Base-by-base conservation (phyloP, 2,329 filamentous ascomycete species). In the Fusarium sp. region DNA sequence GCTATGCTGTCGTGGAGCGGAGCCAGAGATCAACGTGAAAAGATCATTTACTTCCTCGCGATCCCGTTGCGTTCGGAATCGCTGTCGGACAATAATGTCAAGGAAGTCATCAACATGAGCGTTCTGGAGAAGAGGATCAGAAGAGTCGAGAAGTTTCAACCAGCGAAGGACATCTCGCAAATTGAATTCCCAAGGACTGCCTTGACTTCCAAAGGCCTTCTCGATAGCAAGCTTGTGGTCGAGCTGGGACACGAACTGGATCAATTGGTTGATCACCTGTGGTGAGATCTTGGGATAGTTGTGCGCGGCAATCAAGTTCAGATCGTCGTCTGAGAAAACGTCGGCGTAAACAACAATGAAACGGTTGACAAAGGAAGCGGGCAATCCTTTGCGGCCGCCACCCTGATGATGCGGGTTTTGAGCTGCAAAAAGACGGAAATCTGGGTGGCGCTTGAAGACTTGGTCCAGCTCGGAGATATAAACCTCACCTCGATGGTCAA, bases 331-430 rank as follows among this genome's bases (percentile, higher is more conserved):
- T 18, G 88, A 91, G 78, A 99, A 96, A 7, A 94, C 88, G 77
- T 99, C 96, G 62, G 96, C 94, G 81, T 98, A 98, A 0, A 99
- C 97, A 20, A 99, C 95, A 40, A 97, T 96, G 79, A 99, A 99
- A 47, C 97, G 92, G 79, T 99, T 98, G 68, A 99, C 96, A 76
- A 99, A 99, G 2, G 96, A 98, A 61, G 92, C 92, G 2, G 96
- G 96, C 38, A 99, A 84, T 42, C 96, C 96, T 81, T 99, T 99
- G 73, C 96, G 89, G 12, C 96, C 96, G 69, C 96, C 95, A 61
- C 96, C 96, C 81, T 99, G 96, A 75, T 98, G 94, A 80, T 99
- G 96, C 11, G 96, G 96, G 77, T 99, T 99, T 79, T 99, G 96
- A 0, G 96, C 95, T 16, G 97, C 96, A 76, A 99, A 99, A 1